Evolutionary conservation across 371 early-diverging fungal species (phyloP).

Genomic region (Fennellomyces sp.): DNA sequence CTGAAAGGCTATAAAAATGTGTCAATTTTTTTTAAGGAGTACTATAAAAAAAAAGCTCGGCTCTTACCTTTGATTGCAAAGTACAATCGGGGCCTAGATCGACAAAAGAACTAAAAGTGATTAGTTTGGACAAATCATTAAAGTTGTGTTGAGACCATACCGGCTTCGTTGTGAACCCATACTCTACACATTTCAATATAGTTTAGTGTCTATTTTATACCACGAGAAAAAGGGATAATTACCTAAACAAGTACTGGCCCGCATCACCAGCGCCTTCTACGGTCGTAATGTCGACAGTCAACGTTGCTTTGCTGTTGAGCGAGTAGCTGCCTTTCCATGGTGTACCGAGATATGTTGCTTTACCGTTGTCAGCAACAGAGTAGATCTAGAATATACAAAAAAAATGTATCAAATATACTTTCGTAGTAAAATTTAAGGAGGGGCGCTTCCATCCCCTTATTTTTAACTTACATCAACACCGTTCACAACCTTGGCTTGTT

Average conservation of each 20-base stretch:
- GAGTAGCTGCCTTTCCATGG: slow-evolving; percentile 16
- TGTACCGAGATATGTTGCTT: slow-evolving; percentile 22
- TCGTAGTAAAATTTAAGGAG: not conserved
- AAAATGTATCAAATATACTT: no score
- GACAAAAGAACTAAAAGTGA: not conserved
- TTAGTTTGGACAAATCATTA: no score
- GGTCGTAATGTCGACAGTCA: slow-evolving; percentile 7
- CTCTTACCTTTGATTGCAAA: slow-evolving; percentile 22
- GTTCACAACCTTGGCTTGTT: slow-evolving; percentile 15
- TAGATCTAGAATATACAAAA: slow-evolving; percentile 17
- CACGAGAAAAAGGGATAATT: not conserved
- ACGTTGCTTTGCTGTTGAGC: slow-evolving; percentile 19
- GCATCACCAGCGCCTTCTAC: slow-evolving; percentile 2
- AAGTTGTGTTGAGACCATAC: no score
- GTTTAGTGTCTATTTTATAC: not conserved
- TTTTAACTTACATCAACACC: slow-evolving; percentile 22
- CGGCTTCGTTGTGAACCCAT: not conserved
- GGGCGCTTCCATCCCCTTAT: not conserved
- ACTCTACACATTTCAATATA: not conserved
- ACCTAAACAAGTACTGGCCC: not conserved
- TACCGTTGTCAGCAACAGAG: slow-evolving; percentile 12
- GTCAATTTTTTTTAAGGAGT: not conserved
- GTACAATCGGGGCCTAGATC: slow-evolving; percentile 24
- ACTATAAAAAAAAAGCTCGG: not conserved
- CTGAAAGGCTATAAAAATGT: not conserved